Conservation (phyloP, 2,329 filamentous ascomycete species). For the Pyrenochaeta sp. region DNA sequence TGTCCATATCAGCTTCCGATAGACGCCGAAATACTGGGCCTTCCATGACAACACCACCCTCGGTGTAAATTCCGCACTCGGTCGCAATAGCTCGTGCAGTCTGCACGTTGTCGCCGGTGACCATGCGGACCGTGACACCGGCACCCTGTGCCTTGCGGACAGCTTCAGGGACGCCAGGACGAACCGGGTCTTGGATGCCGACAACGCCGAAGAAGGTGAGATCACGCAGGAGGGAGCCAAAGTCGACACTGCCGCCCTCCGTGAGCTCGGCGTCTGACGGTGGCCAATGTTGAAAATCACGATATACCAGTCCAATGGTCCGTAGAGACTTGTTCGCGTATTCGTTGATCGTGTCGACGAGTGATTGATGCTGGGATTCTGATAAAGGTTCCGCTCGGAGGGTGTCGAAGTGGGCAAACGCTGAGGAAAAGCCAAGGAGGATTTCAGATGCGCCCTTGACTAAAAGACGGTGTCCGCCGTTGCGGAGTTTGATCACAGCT, state of each 20-base stretch:
- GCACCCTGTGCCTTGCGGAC: constrained; percentile 88
- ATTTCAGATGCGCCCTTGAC: constrained; percentile 68
- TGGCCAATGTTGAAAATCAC: constrained; percentile 50
- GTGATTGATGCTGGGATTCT: constrained; percentile 18
- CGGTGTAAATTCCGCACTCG: constrained; percentile 88
- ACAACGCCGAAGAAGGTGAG: constrained; percentile 90
- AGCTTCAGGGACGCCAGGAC: constrained; percentile 84
- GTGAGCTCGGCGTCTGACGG: constrained; percentile 33
- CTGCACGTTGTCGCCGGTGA: constrained; percentile 95
- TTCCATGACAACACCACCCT: constrained; percentile 79
- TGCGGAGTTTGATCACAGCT: constrained; percentile 59
- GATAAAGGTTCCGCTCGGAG: constrained; percentile 26
- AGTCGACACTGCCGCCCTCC: constrained; percentile 31
- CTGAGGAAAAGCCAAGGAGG: constrained; percentile 56
- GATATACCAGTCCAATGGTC: constrained; percentile 54
- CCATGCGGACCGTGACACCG: constrained; percentile 93
- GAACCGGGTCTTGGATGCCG: constrained; percentile 93
- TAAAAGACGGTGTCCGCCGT: constrained; percentile 59
- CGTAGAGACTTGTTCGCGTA: constrained; percentile 54
- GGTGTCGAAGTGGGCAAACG: constrained; percentile 23
- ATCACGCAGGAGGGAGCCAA: constrained; percentile 27
- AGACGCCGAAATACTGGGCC: constrained; percentile 91
- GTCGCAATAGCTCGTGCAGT: constrained; percentile 96
- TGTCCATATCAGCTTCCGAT: constrained; percentile 76
- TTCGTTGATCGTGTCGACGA: constrained; percentile 44